A percentile compares a stretch with the other conserved stretches of the same genome.
Conservation (phyloP, 192 early-diverging fungal genomes). For the Mortierella claussenii region DNA sequence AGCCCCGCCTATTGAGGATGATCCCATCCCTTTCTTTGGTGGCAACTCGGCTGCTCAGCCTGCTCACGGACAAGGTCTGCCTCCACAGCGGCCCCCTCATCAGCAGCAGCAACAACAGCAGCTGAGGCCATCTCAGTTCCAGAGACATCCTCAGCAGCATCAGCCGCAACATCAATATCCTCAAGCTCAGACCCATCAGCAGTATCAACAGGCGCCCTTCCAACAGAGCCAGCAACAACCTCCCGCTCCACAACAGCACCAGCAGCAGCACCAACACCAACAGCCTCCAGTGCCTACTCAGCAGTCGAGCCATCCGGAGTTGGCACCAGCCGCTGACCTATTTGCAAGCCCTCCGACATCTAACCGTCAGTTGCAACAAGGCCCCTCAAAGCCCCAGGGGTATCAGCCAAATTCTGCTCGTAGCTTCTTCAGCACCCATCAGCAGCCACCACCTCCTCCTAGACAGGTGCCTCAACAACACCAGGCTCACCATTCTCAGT, state of each 20-base stretch:
- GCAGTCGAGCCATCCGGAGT: slow-evolving; percentile 1
- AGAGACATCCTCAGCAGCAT: slow-evolving; percentile 1
- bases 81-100: slow-evolving; percentile 3
- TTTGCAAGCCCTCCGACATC: slow-evolving; percentile 10
- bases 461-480: slow-evolving; percentile 8
- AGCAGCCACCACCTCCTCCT: neutral
- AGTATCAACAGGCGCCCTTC: neutral
- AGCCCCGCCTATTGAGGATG: slow-evolving; percentile 40
- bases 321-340: slow-evolving; percentile 7
- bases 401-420: slow-evolving; percentile 33
- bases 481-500: slow-evolving; percentile 4
- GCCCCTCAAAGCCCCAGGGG: slow-evolving; percentile 5
- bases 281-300: neutral
- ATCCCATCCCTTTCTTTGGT: slow-evolving; percentile 48
- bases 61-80: neutral
- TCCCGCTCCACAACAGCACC: neutral
- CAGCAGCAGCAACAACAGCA: slow-evolving; percentile 6
- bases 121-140: neutral
- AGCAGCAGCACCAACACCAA: neutral
- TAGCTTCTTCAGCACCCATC: slow-evolving; percentile 14
- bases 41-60: slow-evolving; percentile 11
- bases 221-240: slow-evolving; percentile 1
- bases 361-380: slow-evolving; percentile 1
- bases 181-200: slow-evolving; percentile 17
- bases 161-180: slow-evolving; percentile 7